Percentiles rank a stretch among this genome's conserved stretches.
phyloP scores from a whole-genome alignment of 257 asterid species.

The Rubia yunnanensis region DNA sequence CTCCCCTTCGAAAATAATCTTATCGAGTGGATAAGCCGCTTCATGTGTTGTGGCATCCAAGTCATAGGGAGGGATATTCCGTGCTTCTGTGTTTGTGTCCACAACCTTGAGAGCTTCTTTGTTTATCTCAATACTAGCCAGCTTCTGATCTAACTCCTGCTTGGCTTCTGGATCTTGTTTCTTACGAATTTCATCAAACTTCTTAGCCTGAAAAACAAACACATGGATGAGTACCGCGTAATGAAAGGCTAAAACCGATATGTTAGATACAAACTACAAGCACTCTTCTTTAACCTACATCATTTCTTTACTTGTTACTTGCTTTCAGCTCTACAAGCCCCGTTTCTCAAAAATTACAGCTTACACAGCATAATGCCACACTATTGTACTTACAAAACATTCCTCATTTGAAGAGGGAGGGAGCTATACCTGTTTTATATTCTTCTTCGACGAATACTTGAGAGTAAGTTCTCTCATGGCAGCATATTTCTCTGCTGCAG shows the following conservation, averaged over 20 bases:
- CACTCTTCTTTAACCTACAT: not conserved
- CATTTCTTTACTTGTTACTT: not conserved
- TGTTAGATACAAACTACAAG: not conserved
- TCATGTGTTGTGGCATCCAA: constrained; percentile 50
- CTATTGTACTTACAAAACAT: not conserved
- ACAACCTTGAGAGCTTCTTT: constrained; percentile 41
- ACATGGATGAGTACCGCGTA: not conserved
- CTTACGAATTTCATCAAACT: constrained; percentile 30
- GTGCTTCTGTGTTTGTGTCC: constrained; percentile 23
- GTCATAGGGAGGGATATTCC: constrained; percentile 62
- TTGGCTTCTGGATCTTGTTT: constrained; percentile 35
- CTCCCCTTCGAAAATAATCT: constrained; percentile 72
- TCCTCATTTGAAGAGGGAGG: not conserved
- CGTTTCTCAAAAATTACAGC: not conserved
- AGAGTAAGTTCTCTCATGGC: constrained; percentile 15
- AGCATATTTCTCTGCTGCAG: constrained; percentile 32
- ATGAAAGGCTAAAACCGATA: not conserved
- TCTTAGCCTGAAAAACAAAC: constrained; percentile 37
- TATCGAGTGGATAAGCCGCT: constrained; percentile 69
- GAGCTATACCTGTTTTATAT: constrained; percentile 35
- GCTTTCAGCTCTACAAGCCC: too few species aligned
- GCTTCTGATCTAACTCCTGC: constrained; percentile 30
- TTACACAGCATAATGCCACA: not conserved
- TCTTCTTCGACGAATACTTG: constrained; percentile 38
- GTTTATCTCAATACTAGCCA: constrained; percentile 34